Conservation (phyloP, 768 basidiomycete genomes). For the Boletus reticulatus region DNA sequence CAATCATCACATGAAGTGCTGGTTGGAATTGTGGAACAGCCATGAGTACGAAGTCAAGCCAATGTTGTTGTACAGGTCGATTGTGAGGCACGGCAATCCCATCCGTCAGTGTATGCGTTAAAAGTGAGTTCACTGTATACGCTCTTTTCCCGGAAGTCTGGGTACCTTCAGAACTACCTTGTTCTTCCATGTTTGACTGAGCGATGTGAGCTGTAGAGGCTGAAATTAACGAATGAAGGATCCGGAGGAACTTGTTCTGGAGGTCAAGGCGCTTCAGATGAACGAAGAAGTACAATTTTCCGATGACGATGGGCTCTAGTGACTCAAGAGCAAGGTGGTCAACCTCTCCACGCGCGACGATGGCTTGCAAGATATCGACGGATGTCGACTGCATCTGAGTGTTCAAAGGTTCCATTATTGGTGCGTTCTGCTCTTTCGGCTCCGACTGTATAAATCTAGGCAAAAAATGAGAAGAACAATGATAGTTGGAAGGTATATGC, state of each 20-base stretch:
- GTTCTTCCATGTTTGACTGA: constrained; percentile 33
- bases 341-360: constrained; percentile 80
- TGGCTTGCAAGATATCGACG: constrained; percentile 78
- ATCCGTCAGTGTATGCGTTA: constrained; percentile 78
- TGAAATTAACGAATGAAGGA: constrained; percentile 83
- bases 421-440: constrained; percentile 46
- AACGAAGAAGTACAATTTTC: constrained; percentile 72
- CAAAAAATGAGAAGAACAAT: constrained; percentile 2
- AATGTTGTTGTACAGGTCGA: constrained; percentile 84
- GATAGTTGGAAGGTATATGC: constrained; percentile 37
- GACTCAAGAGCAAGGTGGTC: constrained; percentile 56
- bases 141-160: constrained; percentile 29
- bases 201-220: constrained; percentile 44
- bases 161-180: constrained; percentile 33
- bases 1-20: constrained; percentile 59
- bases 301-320: constrained; percentile 69
- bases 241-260: constrained; percentile 91
- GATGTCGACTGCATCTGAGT: constrained; percentile 66
- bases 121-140: constrained; percentile 64
- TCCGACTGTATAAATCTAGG: constrained; percentile 77
- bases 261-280: constrained; percentile 72
- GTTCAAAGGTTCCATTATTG: constrained; percentile 62
- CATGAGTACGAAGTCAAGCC: constrained; percentile 95
- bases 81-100: constrained; percentile 71
- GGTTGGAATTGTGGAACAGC: constrained; percentile 84